Evolutionary conservation across 768 basidiomycete genomes (phyloP).

Genomic region (Cystobasidium ongulense): DNA sequence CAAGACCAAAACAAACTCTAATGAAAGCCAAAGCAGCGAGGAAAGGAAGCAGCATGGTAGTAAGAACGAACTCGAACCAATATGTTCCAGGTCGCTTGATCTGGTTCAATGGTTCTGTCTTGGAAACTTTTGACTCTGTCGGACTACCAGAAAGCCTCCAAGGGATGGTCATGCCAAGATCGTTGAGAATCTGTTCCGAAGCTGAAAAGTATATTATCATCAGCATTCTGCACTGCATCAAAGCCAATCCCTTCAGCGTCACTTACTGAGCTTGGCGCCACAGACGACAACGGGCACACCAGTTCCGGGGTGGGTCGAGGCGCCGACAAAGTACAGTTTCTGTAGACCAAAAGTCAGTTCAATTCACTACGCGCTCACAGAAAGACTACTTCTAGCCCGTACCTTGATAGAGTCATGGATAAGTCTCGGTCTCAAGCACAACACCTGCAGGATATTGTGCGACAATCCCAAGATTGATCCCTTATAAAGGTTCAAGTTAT

Average conservation of each 20-base stretch:
- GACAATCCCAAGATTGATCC: slow-evolving; percentile 49
- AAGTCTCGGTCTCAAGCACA: slow-evolving; percentile 17
- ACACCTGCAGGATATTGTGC: slow-evolving; percentile 37
- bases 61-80: slow-evolving; percentile 12
- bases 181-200: slow-evolving; percentile 44
- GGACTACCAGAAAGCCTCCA: slow-evolving; percentile 30
- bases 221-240: too few species aligned
- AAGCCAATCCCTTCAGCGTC: too few species aligned
- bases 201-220: slow-evolving; percentile 13
- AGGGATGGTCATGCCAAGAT: slow-evolving; percentile 41
- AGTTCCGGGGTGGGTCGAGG: slow-evolving; percentile 49
- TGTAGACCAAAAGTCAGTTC: slow-evolving; percentile 44
- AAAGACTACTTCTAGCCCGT: slow-evolving; percentile 32
- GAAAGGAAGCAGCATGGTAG: slow-evolving; percentile 24
- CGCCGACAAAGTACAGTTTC: slow-evolving; percentile 49
- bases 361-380: slow-evolving; percentile 8
- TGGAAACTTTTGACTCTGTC: not conserved
- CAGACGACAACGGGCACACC: slow-evolving; percentile 48
- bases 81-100: slow-evolving; percentile 10
- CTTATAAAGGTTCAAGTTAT: slow-evolving; percentile 49
- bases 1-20: not conserved
- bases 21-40: slow-evolving; percentile 3
- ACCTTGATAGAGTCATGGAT: slow-evolving; percentile 41
- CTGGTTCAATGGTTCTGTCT: slow-evolving; percentile 7
- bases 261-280: slow-evolving; percentile 44